Evolutionary conservation across 2,329 filamentous ascomycete genomes (phyloP), one percentile per base, ranked within the genome.

Genomic region (Sporothrix sp.): DNA sequence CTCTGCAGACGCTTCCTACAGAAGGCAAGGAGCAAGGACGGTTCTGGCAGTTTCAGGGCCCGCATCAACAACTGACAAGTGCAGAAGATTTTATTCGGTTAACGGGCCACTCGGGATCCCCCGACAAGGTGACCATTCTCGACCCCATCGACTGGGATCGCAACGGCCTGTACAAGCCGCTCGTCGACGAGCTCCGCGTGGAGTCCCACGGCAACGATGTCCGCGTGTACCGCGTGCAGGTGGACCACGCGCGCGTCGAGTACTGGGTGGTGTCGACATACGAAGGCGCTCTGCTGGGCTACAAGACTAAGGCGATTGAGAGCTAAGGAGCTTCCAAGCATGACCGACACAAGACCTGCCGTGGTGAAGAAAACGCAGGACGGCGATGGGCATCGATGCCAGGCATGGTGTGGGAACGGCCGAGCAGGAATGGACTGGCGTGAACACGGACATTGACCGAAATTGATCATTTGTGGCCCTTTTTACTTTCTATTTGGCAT

Each of bases 301-400:
- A 84, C 51, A 91, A 87, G 73, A 86, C 84, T 10, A 69, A 87
- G 67, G 79, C 84, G 23, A 74, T 95, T 56, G 89, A 95, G 73
- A 81, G 76, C 60, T 85, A 52, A 35, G 18, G 1, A 11, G 40
- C 7, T 9, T 4, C 20, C 21, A 9, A 11, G 23, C 16, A 23
- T 28, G 13, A 14, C 21, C 43, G 8, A 46, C 4, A 27, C 7
- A 16, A 35, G 21, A 11, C 4, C 7, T n/a, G n/a, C n/a, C n/a
- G n/a, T n/a, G n/a, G n/a, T n/a, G n/a, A n/a, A n/a, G n/a, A n/a
- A n/a, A n/a, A n/a, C n/a, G n/a, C n/a, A n/a, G n/a, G n/a, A n/a
- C n/a, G n/a, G n/a, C n/a, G n/a, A n/a, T n/a, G n/a, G n/a, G n/a
- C n/a, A n/a, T n/a, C n/a, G n/a, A n/a, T n/a, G n/a, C n/a, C n/a